Percentiles rank a stretch among this genome's conserved stretches.
Conservation (phyloP, 192 early-diverging fungal genomes). For the Entrophospora sp. region DNA sequence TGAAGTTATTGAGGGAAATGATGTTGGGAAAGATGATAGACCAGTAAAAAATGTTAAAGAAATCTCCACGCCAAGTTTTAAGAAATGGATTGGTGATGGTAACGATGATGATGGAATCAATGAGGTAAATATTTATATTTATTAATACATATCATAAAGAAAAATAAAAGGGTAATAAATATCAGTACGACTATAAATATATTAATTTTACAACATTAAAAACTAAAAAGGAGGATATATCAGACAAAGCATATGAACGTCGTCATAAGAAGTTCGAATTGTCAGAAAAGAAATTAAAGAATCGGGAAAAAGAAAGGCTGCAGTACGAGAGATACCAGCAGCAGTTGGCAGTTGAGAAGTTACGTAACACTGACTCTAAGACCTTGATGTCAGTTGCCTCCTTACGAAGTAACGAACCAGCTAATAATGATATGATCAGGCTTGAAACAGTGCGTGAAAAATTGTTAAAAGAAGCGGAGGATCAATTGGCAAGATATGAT, state of each 20-base stretch:
- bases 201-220: neutral
- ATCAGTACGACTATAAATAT: neutral
- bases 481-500: slow-evolving; percentile 36
- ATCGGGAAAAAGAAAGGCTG: slow-evolving; percentile 45
- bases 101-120: neutral
- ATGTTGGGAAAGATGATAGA: neutral
- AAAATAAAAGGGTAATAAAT: neutral
- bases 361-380: slow-evolving; percentile 41
- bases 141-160: neutral
- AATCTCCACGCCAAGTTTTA: too few species aligned
- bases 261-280: slow-evolving; percentile 45
- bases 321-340: slow-evolving; percentile 48
- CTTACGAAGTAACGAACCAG: slow-evolving; percentile 28
- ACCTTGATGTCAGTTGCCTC: slow-evolving; percentile 34
- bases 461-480: slow-evolving; percentile 40
- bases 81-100: neutral
- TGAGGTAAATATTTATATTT: too few species aligned
- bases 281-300: slow-evolving; percentile 48
- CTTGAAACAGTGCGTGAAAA: slow-evolving; percentile 24
- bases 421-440: slow-evolving; percentile 6
- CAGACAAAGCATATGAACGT: slow-evolving; percentile 39
- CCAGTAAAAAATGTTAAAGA: neutral
- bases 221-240: slow-evolving; percentile 20
- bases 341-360: slow-evolving; percentile 36
- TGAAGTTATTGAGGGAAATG: neutral